Evolutionary conservation across 352 stramenopile genomes (phyloP), one percentile per base, ranked within the genome.

Genomic region (Phytophthora nicotianae): DNA sequence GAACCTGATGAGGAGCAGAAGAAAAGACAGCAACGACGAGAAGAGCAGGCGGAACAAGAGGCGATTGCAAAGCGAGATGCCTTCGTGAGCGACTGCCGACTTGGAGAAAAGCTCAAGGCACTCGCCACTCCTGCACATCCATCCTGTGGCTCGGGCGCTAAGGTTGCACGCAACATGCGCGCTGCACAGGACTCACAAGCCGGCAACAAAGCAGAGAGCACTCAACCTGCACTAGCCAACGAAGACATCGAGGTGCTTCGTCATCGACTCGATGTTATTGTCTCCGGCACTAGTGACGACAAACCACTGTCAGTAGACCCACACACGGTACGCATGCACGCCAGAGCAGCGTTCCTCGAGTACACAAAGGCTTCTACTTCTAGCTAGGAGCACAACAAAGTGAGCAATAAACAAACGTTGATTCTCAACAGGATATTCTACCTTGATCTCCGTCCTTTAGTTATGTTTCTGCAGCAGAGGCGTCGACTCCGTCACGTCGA

Each of bases 11-110:
- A 68, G 29, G 66, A 74, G 26, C 62, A 71, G 46, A 59, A 68
- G 38, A 45, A 58, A 49, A 52, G 62, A 19, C 61, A 68, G 19
- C 14, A 60, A 35, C 38, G n/a, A 8, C 24, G 48, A 56, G 17
- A 74, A 64, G 38, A 64, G n/a, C 29, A 73, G 51, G 41, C 69
- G 68, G 57, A 72, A 24, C 40, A 43, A 1, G 48, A 72, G 26
- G 68, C 63, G 11, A 54, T 43, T 9, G 65, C 59, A 7, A 72
- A 52, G 4, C 68, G 69, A 11, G 35, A 57, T 2, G 65, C 62
- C 0, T 93, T 89, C 24, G 69, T 85, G 41, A 66, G 49, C 16
- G 81, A 93, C 27, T 91, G 81, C 17, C 70, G 70, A 10, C 64
- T 93, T 14, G 64, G 79, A 21, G 68, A 85, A 52, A 57, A 68